These are phyloP conservation scores for Salix udensis DNA, from an alignment of 345 rosid species.

Conservation along the genomic window DNA sequence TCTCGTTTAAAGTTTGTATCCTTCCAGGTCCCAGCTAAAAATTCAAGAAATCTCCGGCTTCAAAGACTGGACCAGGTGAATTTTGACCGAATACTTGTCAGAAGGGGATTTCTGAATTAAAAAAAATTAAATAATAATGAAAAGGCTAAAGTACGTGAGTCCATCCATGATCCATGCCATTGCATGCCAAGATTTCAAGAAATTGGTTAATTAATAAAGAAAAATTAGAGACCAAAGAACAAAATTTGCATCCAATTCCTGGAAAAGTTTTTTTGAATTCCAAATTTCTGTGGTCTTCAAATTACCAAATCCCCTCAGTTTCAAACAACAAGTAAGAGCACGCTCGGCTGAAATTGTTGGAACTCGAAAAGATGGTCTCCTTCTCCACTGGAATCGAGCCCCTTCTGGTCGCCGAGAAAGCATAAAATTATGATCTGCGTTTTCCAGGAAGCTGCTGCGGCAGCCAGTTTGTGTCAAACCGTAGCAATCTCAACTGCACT, in stretches of 20 bases:
- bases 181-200: background rate
- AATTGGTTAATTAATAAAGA: background rate
- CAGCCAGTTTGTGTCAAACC: background rate
- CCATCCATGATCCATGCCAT: background rate
- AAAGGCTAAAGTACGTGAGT: background rate
- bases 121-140: background rate
- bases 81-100: background rate
- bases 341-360: background rate
- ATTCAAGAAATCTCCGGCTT: background rate
- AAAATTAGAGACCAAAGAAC: background rate
- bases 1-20: too few species aligned
- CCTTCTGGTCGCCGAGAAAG: background rate
- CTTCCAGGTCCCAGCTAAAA: too few species aligned
- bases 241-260: background rate
- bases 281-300: background rate
- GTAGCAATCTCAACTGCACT: background rate
- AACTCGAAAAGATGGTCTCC: background rate
- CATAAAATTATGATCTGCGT: background rate
- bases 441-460: background rate
- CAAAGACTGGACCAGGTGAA: background rate
- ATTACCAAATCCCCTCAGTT: background rate
- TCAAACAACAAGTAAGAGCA: background rate
- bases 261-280: background rate
- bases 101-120: background rate
- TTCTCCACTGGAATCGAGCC: background rate